Base-by-base conservation (phyloP, 805 yeast genomes). In the Scheffersomyces amazonensis region DNA sequence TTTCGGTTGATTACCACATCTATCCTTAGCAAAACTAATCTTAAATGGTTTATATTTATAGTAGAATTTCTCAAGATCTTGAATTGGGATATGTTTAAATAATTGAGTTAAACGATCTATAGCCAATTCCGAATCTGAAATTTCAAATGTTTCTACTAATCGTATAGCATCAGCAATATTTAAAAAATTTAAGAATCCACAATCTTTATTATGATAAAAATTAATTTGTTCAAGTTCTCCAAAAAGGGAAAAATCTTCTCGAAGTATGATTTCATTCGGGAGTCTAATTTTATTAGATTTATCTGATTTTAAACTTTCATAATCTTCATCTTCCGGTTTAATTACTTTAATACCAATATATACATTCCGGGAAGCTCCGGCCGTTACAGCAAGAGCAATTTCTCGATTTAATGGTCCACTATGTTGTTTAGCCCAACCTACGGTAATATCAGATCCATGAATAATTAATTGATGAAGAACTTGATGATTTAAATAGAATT, bases 201-300 rank as follows among this genome's bases (percentile, higher is more conserved):
- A 83, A 46, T 77, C 80, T 16, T 78, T 78, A 54, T 80, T 81
- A 49, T 73, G 81, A 50, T 80, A 76, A 50, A 74, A 82, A 51
- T 85, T 85, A 41, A 85, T 80, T 54, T 84, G 93, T 57, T 85
- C 95, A 53, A 83, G 66, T 16, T 75, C 83, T 9, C 95, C 95
- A 64, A 78, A 85, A 13, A 57, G 56, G 4, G 71, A 58, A 44
- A 85, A 84, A 55, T 85, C 91, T 3, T 56, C 47, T 38, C 89
- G 67, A 25, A 85, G 56, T 16, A 66, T 66, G 1, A 62, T 65
- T 41, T 75, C 83, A 27, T 42, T 50, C 0, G 74, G 73, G n/a
- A 67, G 48, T 18, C 29, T 45, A 29, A 40, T 46, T 36, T 45
- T 50, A 3, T 32, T 35, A 28, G 20, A 20, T 31, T 9, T 32